A percentile compares a stretch with the other conserved stretches of the same genome.
Evolutionary conservation across 1,284 basidiomycete species (phyloP).

Genomic region (Bondarzewia mesenterica): DNA sequence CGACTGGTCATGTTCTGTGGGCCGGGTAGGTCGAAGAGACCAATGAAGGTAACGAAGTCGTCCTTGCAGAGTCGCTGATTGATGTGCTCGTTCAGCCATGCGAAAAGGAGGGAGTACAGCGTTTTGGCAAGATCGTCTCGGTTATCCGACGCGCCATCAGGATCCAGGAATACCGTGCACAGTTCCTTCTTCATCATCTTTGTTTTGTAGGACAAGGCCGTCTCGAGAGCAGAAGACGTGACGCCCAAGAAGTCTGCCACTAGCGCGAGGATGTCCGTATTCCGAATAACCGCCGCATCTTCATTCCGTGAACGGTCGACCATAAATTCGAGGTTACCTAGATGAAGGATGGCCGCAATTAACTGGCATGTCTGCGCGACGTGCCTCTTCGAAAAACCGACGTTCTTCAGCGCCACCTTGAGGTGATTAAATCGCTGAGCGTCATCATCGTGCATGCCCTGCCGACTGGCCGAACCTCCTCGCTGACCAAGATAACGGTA

Average conservation of each 20-base stretch:
- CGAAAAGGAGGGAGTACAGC: slow-evolving; percentile 90
- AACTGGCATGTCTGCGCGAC: slow-evolving; percentile 95
- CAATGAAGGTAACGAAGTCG: slow-evolving; percentile 87
- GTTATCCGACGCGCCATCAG: slow-evolving; percentile 88
- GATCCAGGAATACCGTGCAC: slow-evolving; percentile 93
- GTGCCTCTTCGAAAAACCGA: slow-evolving; percentile 88
- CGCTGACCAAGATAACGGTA: slow-evolving; percentile 83
- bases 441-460: slow-evolving; percentile 59
- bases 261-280: slow-evolving; percentile 69
- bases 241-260: slow-evolving; percentile 92
- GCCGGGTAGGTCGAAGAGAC: slow-evolving; percentile 95
- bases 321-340: slow-evolving; percentile 94
- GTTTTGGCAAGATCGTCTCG: slow-evolving; percentile 91
- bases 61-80: slow-evolving; percentile 91
- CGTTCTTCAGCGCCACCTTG: slow-evolving; percentile 87
- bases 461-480: slow-evolving; percentile 28
- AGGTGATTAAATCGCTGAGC: slow-evolving; percentile 83
- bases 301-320: slow-evolving; percentile 76
- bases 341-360: slow-evolving; percentile 89
- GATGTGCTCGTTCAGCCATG: slow-evolving; percentile 95
- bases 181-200: slow-evolving; percentile 90
- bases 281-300: slow-evolving; percentile 83
- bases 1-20: slow-evolving; percentile 80
- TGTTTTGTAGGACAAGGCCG: slow-evolving; percentile 87
- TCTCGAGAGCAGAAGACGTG: slow-evolving; percentile 66